phyloP scores from a whole-genome alignment of 305 asterid genomes.

The Fraxinus paxiana region DNA sequence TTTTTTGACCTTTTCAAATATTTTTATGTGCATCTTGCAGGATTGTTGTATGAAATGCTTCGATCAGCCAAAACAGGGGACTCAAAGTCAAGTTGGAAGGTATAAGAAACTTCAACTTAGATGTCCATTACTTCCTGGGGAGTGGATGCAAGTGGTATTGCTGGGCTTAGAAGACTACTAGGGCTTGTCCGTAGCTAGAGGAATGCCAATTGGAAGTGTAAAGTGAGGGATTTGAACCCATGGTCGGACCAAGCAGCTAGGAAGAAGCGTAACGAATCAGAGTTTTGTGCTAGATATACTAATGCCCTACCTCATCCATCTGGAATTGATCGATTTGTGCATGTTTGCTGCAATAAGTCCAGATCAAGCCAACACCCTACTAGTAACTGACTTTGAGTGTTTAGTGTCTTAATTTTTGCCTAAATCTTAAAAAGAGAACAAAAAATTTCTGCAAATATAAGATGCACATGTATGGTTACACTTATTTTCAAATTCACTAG shows the following conservation, averaged over 20 bases:
- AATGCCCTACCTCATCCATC: neutral
- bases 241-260: neutral
- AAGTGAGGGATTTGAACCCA: neutral
- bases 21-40: constrained; percentile 42
- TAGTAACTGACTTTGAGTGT: neutral
- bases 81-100: constrained; percentile 96
- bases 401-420: neutral
- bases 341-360: neutral
- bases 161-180: constrained; percentile 10
- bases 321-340: neutral
- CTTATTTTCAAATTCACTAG: neutral
- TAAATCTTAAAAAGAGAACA: neutral
- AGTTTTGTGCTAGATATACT: neutral
- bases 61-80: constrained; percentile 88
- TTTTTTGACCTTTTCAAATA: constrained; percentile 17
- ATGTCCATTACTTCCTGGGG: constrained; percentile 13
- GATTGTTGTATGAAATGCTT: constrained; percentile 90
- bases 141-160: constrained; percentile 10
- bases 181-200: neutral
- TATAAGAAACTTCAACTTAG: constrained; percentile 26
- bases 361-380: neutral
- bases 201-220: neutral
- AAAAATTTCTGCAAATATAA: neutral
- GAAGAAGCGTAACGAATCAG: neutral
- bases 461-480: neutral